Base-by-base conservation (phyloP, 2,329 filamentous ascomycete species). In the Exophiala spinifera region DNA sequence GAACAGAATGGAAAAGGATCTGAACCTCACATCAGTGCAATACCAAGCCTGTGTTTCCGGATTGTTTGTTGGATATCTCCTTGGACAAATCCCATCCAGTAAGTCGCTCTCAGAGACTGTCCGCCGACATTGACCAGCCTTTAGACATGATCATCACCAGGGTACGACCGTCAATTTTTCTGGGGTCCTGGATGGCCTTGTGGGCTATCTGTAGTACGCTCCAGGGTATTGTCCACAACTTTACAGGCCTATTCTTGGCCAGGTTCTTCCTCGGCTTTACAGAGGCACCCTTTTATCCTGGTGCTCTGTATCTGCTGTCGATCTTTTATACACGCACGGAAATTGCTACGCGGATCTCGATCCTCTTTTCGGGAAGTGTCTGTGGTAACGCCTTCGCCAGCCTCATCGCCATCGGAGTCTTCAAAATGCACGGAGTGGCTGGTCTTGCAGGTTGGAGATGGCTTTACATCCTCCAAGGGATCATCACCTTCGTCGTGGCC, bases 41-140 rank as follows among this genome's bases (percentile, higher is more conserved):
- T 70, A 68, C 52, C 65, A 1, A 66, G 66, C 46, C 54, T 66
- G n/a, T n/a, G n/a, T n/a, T n/a, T n/a, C n/a, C n/a, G n/a, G n/a
- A n/a, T n/a, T n/a, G n/a, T 66, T 61, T 31, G 64, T 65, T 31
- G 62, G 51, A 25, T 56, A 56, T 28, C 34, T 85, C 1, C 67
- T 83, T 11, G 83, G 84, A 76, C 81, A 85, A 64, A 68, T 85
- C 0, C 83, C 82, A 0, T 83, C 80, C 0, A 86, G n/a, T n/a
- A n/a, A n/a, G n/a, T n/a, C n/a, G n/a, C n/a, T n/a, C n/a, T n/a
- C n/a, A n/a, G n/a, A n/a, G n/a, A n/a, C n/a, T n/a, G n/a, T n/a
- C n/a, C n/a, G n/a, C n/a, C n/a, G n/a, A n/a, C n/a, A n/a, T n/a
- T n/a, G n/a, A n/a, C n/a, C n/a, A n/a, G n/a, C n/a, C n/a, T n/a